Percentiles rank a stretch among this genome's conserved stretches.
These are phyloP conservation scores for Solidago caesia DNA, from an alignment of 129 eudicot species.

Conservation along the genomic window DNA sequence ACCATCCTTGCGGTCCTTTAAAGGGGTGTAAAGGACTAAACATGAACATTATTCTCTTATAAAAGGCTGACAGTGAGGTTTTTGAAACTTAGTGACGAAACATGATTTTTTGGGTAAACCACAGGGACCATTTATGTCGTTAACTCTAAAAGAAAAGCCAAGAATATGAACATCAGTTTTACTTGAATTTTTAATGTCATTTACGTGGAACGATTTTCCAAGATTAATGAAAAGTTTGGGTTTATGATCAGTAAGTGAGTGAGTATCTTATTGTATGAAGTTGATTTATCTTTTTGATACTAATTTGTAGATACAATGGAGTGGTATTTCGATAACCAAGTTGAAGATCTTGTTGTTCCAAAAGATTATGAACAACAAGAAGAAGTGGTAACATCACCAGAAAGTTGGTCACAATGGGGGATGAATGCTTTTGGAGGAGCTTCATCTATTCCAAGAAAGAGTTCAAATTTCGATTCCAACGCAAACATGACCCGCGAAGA, in stretches of 20 bases:
- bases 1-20: too few species aligned
- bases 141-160: too few species aligned
- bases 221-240: background rate
- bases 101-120: too few species aligned
- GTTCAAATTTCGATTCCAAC: background rate
- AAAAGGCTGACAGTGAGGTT: too few species aligned
- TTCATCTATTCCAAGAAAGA: slow-evolving; percentile 38
- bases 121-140: too few species aligned
- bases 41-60: too few species aligned
- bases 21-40: too few species aligned
- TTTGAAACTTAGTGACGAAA: too few species aligned
- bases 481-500: slow-evolving; percentile 33
- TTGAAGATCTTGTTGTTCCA: slow-evolving; percentile 62
- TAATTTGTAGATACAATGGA: slow-evolving; percentile 40
- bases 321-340: slow-evolving; percentile 52
- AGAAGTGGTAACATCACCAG: slow-evolving; percentile 48
- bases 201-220: too few species aligned
- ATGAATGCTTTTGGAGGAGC: slow-evolving; percentile 23
- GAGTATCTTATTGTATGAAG: background rate
- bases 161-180: too few species aligned
- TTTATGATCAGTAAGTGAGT: background rate
- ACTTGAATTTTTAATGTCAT: too few species aligned
- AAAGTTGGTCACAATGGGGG: slow-evolving; percentile 60
- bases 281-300: slow-evolving; percentile 7
- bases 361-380: slow-evolving; percentile 45